These are phyloP conservation scores for Chlorella vulgaris DNA, from an alignment of 139 green algal genomes.

Conservation along the genomic window DNA sequence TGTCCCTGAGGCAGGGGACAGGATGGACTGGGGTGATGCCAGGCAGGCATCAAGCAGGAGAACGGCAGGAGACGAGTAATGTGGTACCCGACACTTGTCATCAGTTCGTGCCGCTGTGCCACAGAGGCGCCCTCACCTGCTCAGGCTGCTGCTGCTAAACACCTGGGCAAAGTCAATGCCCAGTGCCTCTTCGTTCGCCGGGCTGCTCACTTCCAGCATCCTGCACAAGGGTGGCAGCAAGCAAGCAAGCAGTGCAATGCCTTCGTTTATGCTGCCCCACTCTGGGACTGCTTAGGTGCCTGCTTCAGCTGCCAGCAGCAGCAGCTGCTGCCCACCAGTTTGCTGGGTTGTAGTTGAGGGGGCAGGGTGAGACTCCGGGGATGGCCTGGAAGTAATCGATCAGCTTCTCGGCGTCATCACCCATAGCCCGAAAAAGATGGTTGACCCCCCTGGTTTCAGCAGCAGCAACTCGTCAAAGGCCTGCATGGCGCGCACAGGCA, in stretches of 20 bases:
- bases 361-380: not conserved
- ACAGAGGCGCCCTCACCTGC: constrained; percentile 24
- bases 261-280: too few species aligned
- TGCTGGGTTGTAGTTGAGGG: constrained; percentile 22
- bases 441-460: constrained; percentile 67
- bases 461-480: constrained; percentile 74
- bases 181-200: not conserved
- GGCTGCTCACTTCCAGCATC: constrained; percentile 54
- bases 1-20: too few species aligned
- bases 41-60: too few species aligned
- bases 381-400: constrained; percentile 58
- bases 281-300: too few species aligned
- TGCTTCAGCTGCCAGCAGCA: not conserved
- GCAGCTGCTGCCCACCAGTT: constrained; percentile 18
- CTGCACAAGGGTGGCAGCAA: constrained; percentile 13
- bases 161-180: constrained; percentile 45
- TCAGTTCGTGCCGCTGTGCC: too few species aligned
- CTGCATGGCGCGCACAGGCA: constrained; percentile 14
- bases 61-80: too few species aligned
- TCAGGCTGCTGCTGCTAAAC: constrained; percentile 32
- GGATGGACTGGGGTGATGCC: too few species aligned
- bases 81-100: too few species aligned
- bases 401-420: constrained; percentile 47
- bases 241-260: not conserved
- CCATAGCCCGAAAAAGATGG: constrained; percentile 69